A percentile compares a stretch with the other conserved stretches of the same genome.
Conservation (phyloP, 1,284 basidiomycete genomes). For the Xanthoconium separans region DNA sequence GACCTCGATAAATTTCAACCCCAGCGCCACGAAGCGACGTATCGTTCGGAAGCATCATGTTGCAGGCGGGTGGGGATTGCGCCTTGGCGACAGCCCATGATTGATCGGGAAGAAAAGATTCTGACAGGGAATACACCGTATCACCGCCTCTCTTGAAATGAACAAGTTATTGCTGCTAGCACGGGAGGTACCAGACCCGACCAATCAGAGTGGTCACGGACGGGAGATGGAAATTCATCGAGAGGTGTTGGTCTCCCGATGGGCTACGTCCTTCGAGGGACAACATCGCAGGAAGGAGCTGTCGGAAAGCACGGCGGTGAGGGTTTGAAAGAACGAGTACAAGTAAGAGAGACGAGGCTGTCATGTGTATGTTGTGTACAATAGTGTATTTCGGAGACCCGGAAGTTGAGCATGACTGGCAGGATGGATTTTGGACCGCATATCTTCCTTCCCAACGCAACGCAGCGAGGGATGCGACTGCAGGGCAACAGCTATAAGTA, state of each 20-base stretch:
- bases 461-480: too few species aligned
- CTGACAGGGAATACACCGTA: slow-evolving; percentile 1
- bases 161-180: neutral
- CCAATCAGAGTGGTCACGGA: neutral
- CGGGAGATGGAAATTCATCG: slow-evolving; percentile 1
- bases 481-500: too few species aligned
- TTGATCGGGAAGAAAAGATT: neutral
- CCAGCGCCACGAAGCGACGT: neutral
- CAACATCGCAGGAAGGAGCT: neutral
- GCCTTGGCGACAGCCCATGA: neutral
- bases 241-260: neutral
- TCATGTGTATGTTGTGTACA: neutral
- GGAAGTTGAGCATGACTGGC: too few species aligned
- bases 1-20: neutral
- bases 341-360: too few species aligned
- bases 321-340: neutral
- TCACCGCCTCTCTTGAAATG: neutral
- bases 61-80: neutral
- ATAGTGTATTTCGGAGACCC: too few species aligned
- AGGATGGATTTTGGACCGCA: too few species aligned
- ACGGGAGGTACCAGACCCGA: neutral
- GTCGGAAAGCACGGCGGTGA: neutral
- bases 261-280: neutral
- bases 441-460: too few species aligned
- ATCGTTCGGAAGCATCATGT: slow-evolving; percentile 6